Evolutionary conservation across 345 rosid genomes (phyloP).

Genomic region (Odontarrhena argentea): DNA sequence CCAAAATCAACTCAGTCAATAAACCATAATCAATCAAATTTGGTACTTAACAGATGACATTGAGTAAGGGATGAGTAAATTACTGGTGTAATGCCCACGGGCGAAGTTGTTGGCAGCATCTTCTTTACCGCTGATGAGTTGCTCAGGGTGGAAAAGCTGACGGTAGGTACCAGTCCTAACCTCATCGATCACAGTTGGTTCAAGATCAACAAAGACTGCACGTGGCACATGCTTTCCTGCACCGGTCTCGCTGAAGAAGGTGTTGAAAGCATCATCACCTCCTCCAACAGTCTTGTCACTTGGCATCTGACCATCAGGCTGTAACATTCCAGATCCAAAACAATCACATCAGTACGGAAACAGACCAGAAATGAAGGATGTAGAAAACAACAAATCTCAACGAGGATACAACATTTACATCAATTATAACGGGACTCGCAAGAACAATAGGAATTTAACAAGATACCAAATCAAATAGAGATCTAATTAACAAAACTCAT

Average conservation of each 20-base stretch:
- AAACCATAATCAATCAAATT: background rate
- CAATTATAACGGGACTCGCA: no score
- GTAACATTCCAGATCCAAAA: slow-evolving; percentile 15
- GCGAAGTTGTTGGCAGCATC: slow-evolving; percentile 88
- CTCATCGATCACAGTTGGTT: slow-evolving; percentile 79
- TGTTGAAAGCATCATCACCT: slow-evolving; percentile 82
- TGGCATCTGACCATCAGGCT: slow-evolving; percentile 89
- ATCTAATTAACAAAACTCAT: background rate
- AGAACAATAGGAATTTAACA: background rate
- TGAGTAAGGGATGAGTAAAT: background rate
- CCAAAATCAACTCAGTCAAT: background rate
- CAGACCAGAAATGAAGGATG: background rate
- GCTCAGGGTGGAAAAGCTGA: slow-evolving; percentile 67
- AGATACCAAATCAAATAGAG: background rate
- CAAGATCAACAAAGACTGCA: slow-evolving; percentile 77
- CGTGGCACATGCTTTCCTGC: slow-evolving; percentile 86
- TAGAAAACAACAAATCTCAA: background rate
- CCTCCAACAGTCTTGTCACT: slow-evolving; percentile 74
- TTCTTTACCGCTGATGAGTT: slow-evolving; percentile 78
- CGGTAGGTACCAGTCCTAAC: slow-evolving; percentile 65
- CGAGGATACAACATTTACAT: background rate
- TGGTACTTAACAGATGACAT: background rate
- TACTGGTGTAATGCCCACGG: slow-evolving; percentile 84
- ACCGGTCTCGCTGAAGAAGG: slow-evolving; percentile 82
- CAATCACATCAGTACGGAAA: background rate